Evolutionary conservation across 2,329 filamentous ascomycete species (phyloP).

Genomic region (Dactylellina parvicollis): DNA sequence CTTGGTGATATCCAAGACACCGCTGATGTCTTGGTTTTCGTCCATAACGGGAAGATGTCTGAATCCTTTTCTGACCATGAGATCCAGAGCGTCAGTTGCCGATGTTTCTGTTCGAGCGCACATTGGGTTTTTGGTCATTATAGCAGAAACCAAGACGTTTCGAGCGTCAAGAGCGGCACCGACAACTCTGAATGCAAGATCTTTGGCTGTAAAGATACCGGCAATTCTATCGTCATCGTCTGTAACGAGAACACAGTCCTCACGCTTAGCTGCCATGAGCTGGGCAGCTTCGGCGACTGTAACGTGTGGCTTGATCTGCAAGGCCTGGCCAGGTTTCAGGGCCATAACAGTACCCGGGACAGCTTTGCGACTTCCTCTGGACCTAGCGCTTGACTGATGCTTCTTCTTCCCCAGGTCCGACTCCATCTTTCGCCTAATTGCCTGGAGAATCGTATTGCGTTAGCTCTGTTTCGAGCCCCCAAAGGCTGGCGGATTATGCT

Average conservation of each 20-base stretch:
- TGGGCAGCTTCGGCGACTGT: slow-evolving; percentile 96
- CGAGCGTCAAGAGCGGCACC: slow-evolving; percentile 87
- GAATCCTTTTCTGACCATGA: slow-evolving; percentile 99
- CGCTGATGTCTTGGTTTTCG: slow-evolving; percentile 98
- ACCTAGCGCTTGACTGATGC: slow-evolving; percentile 74
- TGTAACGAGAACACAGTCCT: slow-evolving; percentile 96
- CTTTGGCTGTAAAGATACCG: slow-evolving; percentile 98
- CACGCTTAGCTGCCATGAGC: slow-evolving; percentile 97
- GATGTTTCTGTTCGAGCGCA: slow-evolving; percentile 98
- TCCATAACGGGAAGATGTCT: slow-evolving; percentile 98
- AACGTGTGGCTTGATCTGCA: slow-evolving; percentile 95
- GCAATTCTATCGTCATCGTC: slow-evolving; percentile 98
- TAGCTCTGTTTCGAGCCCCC: slow-evolving; percentile 32
- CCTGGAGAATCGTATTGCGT: slow-evolving; percentile 67
- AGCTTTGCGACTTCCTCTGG: slow-evolving; percentile 82
- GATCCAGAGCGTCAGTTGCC: slow-evolving; percentile 93
- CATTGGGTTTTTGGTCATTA: slow-evolving; percentile 99
- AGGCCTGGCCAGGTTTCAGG: slow-evolving; percentile 90
- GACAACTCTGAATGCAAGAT: slow-evolving; percentile 95
- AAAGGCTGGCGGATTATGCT: not conserved
- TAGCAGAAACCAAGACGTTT: slow-evolving; percentile 92
- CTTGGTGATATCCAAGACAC: slow-evolving; percentile 97
- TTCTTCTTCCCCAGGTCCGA: slow-evolving; percentile 98
- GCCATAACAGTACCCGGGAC: slow-evolving; percentile 95
- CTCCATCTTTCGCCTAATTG: slow-evolving; percentile 96